phyloP scores from a whole-genome alignment of 306 rosid species.

The Vicia villosa region DNA sequence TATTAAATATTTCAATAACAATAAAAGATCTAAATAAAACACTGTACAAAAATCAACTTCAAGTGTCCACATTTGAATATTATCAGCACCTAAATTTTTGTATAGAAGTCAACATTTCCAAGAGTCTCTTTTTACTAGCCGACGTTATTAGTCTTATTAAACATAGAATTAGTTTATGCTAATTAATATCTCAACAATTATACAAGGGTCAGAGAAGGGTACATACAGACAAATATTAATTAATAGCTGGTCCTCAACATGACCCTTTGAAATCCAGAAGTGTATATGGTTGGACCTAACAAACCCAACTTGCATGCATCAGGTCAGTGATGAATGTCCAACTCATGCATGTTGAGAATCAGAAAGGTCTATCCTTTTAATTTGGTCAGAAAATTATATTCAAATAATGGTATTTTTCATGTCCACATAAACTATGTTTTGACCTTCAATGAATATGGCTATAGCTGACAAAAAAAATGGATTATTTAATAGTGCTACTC shows the following conservation, averaged over 20 bases:
- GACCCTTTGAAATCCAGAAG: not conserved
- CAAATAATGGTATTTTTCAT: constrained; percentile 18
- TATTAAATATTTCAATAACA: too few species aligned
- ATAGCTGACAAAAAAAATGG: not conserved
- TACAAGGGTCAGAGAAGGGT: constrained; percentile 36
- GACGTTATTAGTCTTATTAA: not conserved
- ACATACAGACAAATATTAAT: constrained; percentile 1
- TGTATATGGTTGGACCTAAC: constrained; percentile 28
- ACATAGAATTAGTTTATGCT: not conserved
- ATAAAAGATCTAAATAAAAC: too few species aligned
- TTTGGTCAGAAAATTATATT: constrained; percentile 43
- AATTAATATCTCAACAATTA: not conserved
- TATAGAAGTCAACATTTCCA: too few species aligned
- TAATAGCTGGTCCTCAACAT: not conserved
- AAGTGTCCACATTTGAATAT: too few species aligned
- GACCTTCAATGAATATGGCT: constrained; percentile 10
- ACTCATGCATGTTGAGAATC: not conserved
- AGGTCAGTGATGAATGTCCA: constrained; percentile 26
- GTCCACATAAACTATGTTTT: not conserved
- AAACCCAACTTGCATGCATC: constrained; percentile 28
- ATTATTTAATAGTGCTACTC: not conserved
- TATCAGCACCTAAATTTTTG: too few species aligned
- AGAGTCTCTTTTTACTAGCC: not conserved
- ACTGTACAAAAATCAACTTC: too few species aligned
- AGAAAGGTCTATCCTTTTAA: not conserved